Percentiles rank a stretch among this genome's conserved stretches.
Conservation (phyloP, 78 protist species). For the Emiliania huxleyi region DNA sequence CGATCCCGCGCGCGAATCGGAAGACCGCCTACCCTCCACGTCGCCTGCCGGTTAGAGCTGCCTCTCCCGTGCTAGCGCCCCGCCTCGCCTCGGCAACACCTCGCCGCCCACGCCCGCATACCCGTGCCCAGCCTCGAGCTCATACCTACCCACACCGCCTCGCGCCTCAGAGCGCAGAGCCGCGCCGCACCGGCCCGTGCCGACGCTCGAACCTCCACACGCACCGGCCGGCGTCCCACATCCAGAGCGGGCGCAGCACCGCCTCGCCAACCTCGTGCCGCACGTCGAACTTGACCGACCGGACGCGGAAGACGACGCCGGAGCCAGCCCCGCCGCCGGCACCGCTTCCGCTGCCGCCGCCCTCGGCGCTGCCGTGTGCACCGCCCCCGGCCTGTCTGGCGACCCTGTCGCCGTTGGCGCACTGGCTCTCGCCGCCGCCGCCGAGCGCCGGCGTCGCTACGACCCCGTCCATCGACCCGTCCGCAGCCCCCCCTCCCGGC, state of each 20-base stretch:
- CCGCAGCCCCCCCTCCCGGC: not conserved
- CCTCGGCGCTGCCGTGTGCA: not conserved
- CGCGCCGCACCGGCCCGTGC: no score
- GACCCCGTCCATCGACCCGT: not conserved
- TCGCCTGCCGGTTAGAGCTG: not conserved
- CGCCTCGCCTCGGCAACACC: not conserved
- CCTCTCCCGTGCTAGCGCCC: not conserved
- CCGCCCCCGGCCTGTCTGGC: not conserved
- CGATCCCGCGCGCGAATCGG: not conserved
- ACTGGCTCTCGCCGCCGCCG: no score
- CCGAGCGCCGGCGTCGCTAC: no score
- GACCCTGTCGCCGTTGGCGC: no score
- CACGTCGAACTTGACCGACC: not conserved
- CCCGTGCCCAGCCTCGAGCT: not conserved
- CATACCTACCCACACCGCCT: not conserved
- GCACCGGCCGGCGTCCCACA: not conserved
- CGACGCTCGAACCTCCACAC: not conserved
- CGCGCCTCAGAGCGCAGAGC: no score
- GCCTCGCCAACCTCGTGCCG: not conserved
- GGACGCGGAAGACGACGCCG: not conserved
- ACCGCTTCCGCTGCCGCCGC: not conserved
- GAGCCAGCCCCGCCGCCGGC: not conserved
- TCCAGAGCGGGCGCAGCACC: not conserved
- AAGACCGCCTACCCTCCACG: not conserved
- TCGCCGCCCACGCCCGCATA: not conserved